Conservation (phyloP, 2,329 filamentous ascomycete species). For the Arthrocladium fulminans region DNA sequence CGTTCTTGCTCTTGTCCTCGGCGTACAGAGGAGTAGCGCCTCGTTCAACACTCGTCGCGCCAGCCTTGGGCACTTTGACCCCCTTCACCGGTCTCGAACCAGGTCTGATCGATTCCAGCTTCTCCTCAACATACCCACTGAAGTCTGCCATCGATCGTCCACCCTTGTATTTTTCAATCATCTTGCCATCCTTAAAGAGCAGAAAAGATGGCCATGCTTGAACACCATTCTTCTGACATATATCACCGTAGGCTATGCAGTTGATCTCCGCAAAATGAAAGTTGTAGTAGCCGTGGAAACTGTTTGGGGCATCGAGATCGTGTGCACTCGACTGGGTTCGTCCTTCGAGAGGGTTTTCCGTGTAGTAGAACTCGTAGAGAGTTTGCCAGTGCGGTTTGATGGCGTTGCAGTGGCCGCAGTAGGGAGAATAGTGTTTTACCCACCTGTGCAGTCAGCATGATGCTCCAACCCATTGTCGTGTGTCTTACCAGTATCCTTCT, state of each 20-base stretch:
- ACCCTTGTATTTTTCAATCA: constrained; percentile 55
- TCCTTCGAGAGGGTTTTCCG: constrained; percentile 60
- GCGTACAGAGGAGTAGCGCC: constrained; percentile 30
- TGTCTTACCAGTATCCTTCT: constrained; percentile 43
- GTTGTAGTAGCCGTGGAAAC: constrained; percentile 75
- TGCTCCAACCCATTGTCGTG: not conserved
- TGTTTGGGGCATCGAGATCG: constrained; percentile 46
- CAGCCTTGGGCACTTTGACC: constrained; percentile 61
- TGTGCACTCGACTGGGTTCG: constrained; percentile 39
- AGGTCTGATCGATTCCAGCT: constrained; percentile 68
- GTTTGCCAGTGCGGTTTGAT: constrained; percentile 85
- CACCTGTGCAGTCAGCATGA: constrained; percentile 33
- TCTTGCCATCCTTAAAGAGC: constrained; percentile 70
- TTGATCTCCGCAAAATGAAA: constrained; percentile 82
- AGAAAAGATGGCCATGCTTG: constrained; percentile 65
- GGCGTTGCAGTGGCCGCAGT: constrained; percentile 61
- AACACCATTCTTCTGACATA: constrained; percentile 62
- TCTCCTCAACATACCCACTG: constrained; percentile 63
- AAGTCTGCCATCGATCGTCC: constrained; percentile 58
- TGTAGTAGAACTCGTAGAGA: constrained; percentile 86
- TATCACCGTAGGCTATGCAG: constrained; percentile 72
- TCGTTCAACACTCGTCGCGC: constrained; percentile 47
- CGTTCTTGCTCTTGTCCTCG: constrained; percentile 36
- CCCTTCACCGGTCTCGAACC: constrained; percentile 64
- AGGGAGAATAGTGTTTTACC: constrained; percentile 45